Evolutionary conservation across 2,329 filamentous ascomycete species (phyloP).

Genomic region (Phoma herbarum): DNA sequence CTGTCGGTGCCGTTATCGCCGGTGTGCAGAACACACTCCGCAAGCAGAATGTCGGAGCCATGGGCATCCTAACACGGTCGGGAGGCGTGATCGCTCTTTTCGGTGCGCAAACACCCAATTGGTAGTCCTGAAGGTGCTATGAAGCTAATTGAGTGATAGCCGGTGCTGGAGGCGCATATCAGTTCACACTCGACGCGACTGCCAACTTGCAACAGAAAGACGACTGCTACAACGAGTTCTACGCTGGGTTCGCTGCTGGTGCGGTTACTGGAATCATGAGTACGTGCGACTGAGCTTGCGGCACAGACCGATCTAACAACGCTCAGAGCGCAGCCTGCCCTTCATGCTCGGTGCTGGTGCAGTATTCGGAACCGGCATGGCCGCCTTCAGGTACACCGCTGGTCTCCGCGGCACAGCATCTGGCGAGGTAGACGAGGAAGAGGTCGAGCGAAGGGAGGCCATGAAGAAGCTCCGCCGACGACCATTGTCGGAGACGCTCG

Average conservation of each 20-base stretch:
- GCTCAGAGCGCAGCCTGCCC: constrained; percentile 70
- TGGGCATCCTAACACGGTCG: constrained; percentile 80
- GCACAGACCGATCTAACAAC: constrained; percentile 29
- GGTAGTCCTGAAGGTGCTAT: not conserved
- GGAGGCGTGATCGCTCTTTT: constrained; percentile 76
- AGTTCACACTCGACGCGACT: constrained; percentile 77
- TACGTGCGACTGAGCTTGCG: constrained; percentile 56
- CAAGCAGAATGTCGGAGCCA: constrained; percentile 80
- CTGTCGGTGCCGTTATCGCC: constrained; percentile 74
- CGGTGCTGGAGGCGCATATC: constrained; percentile 76
- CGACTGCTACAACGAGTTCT: constrained; percentile 76
- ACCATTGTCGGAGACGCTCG: constrained; percentile 80
- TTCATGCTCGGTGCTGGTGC: constrained; percentile 74
- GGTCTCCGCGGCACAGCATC: constrained; percentile 64
- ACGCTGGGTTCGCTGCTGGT: constrained; percentile 81
- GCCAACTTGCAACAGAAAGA: constrained; percentile 89
- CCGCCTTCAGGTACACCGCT: constrained; percentile 73
- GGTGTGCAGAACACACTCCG: constrained; percentile 87
- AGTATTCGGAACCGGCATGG: constrained; percentile 65
- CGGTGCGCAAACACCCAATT: constrained; percentile 59
- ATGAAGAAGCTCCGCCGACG: constrained; percentile 77
- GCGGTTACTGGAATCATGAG: constrained; percentile 75
- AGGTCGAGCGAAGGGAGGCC: constrained; percentile 79
- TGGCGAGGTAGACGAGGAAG: constrained; percentile 68
- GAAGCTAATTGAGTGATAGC: constrained; percentile 61